These are phyloP conservation scores for Lagenaria siceraria DNA, from an alignment of 306 rosid genomes.

Conservation along the genomic window DNA sequence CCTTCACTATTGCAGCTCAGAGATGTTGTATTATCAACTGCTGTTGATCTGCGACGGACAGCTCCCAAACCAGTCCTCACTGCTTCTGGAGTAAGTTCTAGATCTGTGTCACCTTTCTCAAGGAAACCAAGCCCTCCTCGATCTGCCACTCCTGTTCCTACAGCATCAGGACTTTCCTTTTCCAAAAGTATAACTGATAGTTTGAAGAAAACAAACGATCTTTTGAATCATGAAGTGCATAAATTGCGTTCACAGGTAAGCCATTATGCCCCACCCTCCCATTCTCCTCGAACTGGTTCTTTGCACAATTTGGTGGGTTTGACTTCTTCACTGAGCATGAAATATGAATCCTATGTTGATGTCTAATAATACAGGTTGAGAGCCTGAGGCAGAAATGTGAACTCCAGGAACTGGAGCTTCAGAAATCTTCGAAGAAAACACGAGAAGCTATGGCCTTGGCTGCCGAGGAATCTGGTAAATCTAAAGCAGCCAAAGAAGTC, in stretches of 20 bases:
- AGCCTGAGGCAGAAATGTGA: slow-evolving; percentile 68
- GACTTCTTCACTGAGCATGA: background rate
- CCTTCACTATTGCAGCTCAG: slow-evolving; percentile 77
- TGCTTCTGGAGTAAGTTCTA: slow-evolving; percentile 69
- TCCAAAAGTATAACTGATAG: slow-evolving; percentile 65
- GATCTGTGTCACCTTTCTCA: slow-evolving; percentile 87
- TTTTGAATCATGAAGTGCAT: slow-evolving; percentile 66
- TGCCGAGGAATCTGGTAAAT: slow-evolving; percentile 77
- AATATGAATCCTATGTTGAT: slow-evolving; percentile 5
- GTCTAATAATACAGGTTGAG: slow-evolving; percentile 47
- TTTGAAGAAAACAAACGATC: slow-evolving; percentile 85
- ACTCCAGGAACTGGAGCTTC: slow-evolving; percentile 73
- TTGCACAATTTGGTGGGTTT: background rate
- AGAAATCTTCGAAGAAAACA: slow-evolving; percentile 60
- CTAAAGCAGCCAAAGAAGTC: slow-evolving; percentile 86
- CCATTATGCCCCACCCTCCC: background rate
- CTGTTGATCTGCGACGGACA: slow-evolving; percentile 61
- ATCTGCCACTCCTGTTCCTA: slow-evolving; percentile 90
- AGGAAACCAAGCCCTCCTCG: slow-evolving; percentile 94
- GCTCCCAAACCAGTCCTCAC: slow-evolving; percentile 66
- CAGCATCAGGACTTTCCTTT: slow-evolving; percentile 87
- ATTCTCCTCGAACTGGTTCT: background rate
- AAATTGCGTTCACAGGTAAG: slow-evolving; percentile 71
- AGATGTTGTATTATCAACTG: slow-evolving; percentile 68
- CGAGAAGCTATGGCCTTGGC: slow-evolving; percentile 71